Conservation (phyloP, 2,329 filamentous ascomycete species). For the Hypoxylon sp. region DNA sequence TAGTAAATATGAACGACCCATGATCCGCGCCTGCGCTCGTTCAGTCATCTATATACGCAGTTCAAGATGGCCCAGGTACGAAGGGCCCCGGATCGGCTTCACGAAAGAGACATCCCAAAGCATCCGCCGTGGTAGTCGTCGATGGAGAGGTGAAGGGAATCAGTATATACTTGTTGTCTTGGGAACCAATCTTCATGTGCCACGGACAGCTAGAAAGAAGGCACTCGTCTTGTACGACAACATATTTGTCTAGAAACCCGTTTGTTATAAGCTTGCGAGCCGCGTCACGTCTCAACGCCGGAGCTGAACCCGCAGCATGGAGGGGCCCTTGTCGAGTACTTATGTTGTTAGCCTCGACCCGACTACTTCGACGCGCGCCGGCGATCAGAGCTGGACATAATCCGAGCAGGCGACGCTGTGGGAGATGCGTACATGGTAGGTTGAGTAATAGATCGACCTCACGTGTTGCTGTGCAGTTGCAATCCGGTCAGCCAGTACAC, state of each 20-base stretch:
- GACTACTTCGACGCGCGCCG: neutral
- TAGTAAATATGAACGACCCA: neutral
- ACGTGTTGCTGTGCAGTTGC: conserved; percentile 28
- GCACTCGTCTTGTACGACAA: neutral
- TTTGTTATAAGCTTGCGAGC: no score
- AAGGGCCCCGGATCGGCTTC: neutral
- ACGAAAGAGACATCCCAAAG: neutral
- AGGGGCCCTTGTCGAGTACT: neutral
- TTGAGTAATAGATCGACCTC: conserved; percentile 18
- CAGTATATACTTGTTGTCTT: neutral
- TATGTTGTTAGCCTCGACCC: conserved; percentile 5
- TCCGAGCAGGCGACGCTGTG: neutral
- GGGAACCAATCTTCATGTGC: neutral
- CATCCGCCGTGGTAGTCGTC: neutral
- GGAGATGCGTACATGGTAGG: neutral
- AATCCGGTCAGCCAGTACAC: conserved; percentile 24
- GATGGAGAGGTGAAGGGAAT: neutral
- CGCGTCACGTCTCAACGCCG: no score
- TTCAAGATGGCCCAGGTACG: no score
- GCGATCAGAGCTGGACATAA: neutral
- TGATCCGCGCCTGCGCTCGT: neutral
- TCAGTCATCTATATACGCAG: neutral
- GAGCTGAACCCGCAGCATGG: neutral
- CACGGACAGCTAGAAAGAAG: neutral
- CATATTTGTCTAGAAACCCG: neutral